A percentile compares a stretch with the other conserved stretches of the same genome.
Evolutionary conservation across 2,329 filamentous ascomycete genomes (phyloP).

Genomic region (Alternaria viburni): DNA sequence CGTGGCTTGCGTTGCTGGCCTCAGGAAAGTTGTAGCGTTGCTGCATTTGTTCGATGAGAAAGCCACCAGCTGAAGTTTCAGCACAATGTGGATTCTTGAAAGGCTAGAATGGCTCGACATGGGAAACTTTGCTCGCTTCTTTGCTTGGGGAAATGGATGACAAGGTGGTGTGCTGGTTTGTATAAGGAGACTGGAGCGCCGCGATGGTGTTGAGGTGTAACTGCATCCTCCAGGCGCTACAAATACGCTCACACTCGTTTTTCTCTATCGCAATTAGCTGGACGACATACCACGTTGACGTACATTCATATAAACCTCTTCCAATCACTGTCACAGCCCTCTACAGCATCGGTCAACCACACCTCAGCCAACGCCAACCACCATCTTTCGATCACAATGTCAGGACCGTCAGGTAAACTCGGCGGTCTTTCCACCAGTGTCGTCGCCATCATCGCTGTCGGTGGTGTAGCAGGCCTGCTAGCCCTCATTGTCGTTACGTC

Average conservation of each 20-base stretch:
- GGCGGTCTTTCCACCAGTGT: conserved; percentile 13
- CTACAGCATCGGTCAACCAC: background rate
- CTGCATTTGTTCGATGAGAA: background rate
- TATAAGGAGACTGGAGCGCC: background rate
- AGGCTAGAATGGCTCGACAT: background rate
- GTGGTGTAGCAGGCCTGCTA: conserved; percentile 14
- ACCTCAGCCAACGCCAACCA: background rate
- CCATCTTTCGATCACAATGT: background rate
- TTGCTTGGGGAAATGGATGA: background rate
- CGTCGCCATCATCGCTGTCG: conserved; percentile 15
- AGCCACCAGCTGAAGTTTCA: conserved; percentile 1
- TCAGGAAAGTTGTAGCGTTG: background rate
- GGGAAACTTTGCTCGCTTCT: background rate
- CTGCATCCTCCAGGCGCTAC: background rate
- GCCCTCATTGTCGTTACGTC: conserved; percentile 13
- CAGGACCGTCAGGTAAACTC: conserved; percentile 2
- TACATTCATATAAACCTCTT: background rate
- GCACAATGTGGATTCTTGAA: background rate
- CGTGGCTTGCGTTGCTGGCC: background rate
- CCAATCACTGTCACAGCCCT: no score
- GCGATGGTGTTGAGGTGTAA: background rate
- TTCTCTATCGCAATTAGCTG: background rate
- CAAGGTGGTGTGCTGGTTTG: background rate
- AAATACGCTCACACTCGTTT: background rate
- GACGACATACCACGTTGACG: background rate